A percentile compares a stretch with the other conserved stretches of the same genome.
These are phyloP conservation scores for Podila minutissima DNA, from an alignment of 192 early-diverging fungal genomes.

Conservation along the genomic window DNA sequence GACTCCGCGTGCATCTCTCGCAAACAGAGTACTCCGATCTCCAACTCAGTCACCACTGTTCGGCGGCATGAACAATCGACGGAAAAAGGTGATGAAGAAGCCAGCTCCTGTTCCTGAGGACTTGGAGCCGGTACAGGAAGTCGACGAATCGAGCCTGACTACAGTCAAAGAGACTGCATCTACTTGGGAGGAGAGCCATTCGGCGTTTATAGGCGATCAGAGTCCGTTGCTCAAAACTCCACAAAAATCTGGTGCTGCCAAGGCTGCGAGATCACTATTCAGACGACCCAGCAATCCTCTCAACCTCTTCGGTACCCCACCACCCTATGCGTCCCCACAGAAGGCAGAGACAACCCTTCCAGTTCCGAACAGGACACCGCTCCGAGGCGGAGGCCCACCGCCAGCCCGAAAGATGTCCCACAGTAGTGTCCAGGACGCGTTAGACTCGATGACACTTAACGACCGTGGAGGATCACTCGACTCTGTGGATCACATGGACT, in stretches of 20 bases:
- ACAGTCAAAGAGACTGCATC: background rate
- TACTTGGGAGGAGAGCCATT: background rate
- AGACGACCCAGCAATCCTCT: slow-evolving; percentile 13
- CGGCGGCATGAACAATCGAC: slow-evolving; percentile 36
- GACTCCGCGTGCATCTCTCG: background rate
- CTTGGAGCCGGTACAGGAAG: slow-evolving; percentile 10
- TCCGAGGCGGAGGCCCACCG: too few relatives aligned
- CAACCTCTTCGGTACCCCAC: background rate
- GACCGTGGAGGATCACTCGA: background rate
- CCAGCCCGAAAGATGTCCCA: background rate
- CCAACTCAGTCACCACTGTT: slow-evolving; percentile 29
- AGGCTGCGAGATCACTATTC: slow-evolving; percentile 24
- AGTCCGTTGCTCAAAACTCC: slow-evolving; percentile 20
- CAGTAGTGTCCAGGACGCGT: slow-evolving; percentile 13
- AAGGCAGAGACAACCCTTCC: background rate
- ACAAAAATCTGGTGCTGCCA: slow-evolving; percentile 32
- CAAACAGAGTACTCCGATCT: slow-evolving; percentile 10
- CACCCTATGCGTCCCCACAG: background rate
- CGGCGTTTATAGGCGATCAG: background rate
- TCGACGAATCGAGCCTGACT: background rate
- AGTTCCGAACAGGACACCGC: too few relatives aligned
- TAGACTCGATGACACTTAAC: slow-evolving; percentile 25
- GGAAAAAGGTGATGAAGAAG: slow-evolving; percentile 1
- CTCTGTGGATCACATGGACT: too few relatives aligned
- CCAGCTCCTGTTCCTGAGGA: slow-evolving; percentile 14